A percentile compares a stretch with the other conserved stretches of the same genome.
phyloP scores from a whole-genome alignment of 2,329 filamentous ascomycete species.

The Aspergillus felis region DNA sequence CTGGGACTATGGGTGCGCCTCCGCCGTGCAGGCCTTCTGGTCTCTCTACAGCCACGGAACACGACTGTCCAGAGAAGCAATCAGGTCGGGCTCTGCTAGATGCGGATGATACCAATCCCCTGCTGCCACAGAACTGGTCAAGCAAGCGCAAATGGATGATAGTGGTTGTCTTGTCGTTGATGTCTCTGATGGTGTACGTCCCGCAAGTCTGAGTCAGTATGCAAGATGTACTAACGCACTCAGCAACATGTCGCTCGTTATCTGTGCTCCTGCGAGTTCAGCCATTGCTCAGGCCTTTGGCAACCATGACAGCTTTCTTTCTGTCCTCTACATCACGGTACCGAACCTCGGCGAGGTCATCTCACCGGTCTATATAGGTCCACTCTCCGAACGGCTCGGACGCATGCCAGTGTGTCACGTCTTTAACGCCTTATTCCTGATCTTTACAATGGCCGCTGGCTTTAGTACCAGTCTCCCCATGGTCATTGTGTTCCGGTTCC shows the following conservation, averaged over 20 bases:
- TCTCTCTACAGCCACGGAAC: not conserved
- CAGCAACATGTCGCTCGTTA: slow-evolving; percentile 5
- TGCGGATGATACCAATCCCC: not conserved
- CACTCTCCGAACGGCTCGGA: slow-evolving; percentile 2
- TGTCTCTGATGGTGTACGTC: slow-evolving; percentile 3
- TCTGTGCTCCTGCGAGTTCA: slow-evolving; percentile 3
- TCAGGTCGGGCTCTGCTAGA: not conserved
- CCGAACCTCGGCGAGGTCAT: slow-evolving; percentile 1
- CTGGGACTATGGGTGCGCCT: not conserved
- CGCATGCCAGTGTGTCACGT: slow-evolving; percentile 3
- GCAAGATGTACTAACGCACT: not conserved
- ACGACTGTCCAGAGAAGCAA: not conserved
- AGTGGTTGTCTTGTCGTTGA: slow-evolving; percentile 2
- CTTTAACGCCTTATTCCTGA: slow-evolving; percentile 2
- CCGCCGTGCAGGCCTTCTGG: not conserved
- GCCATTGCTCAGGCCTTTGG: not conserved
- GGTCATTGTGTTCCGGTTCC: slow-evolving; percentile 3
- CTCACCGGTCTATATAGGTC: slow-evolving; percentile 2
- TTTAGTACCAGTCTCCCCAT: slow-evolving; percentile 3
- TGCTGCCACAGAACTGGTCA: slow-evolving; percentile 2
- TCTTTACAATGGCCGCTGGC: slow-evolving; percentile 1
- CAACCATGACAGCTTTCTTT: not conserved
- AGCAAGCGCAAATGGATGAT: slow-evolving; percentile 3
- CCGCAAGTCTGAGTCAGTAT: not conserved
- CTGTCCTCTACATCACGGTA: not conserved